A percentile compares a stretch with the other conserved stretches of the same genome.
Conservation (phyloP, 1,139 yeast genomes). For the Meyerozyma smithsonii region DNA sequence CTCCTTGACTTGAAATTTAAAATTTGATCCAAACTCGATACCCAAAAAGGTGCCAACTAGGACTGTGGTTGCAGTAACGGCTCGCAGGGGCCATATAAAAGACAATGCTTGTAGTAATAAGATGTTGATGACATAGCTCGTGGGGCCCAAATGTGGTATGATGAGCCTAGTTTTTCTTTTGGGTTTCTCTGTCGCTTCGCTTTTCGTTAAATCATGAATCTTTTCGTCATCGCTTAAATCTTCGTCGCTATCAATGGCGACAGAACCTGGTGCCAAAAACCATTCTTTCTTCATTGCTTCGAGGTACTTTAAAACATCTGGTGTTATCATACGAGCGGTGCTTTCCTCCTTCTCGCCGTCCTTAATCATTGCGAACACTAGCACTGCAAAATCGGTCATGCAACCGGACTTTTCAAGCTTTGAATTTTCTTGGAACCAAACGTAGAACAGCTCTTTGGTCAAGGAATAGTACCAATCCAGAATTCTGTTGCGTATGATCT, state of each 20-base stretch:
- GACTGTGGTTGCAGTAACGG: neutral
- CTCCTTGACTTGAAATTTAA: neutral
- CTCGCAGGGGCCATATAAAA: neutral
- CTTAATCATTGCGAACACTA: conserved; percentile 30
- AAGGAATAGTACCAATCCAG: conserved; percentile 27
- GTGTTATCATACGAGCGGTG: conserved; percentile 10
- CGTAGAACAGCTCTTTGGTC: conserved; percentile 16
- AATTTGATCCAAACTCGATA: neutral
- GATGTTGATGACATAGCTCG: conserved; percentile 4
- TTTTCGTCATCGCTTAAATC: conserved; percentile 5
- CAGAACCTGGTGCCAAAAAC: conserved; percentile 6
- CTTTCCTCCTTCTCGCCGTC: conserved; percentile 15
- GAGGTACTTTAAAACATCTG: conserved; percentile 18
- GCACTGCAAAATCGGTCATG: conserved; percentile 17
- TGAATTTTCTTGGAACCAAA: conserved; percentile 21
- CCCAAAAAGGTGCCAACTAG: neutral
- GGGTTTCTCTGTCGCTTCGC: neutral
- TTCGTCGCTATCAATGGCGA: conserved; percentile 2
- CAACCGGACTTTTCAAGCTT: conserved; percentile 6
- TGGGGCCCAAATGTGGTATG: conserved; percentile 4
- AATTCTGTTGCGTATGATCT: conserved; percentile 21
- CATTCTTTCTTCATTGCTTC: conserved; percentile 17
- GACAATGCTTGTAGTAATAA: conserved; percentile 3
- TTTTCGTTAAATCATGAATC: conserved; percentile 4
- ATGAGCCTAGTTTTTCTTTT: neutral